A percentile compares a stretch with the other conserved stretches of the same genome.
Evolutionary conservation across 768 basidiomycete genomes (phyloP).

Genomic region (Sarcomyxa edulis): DNA sequence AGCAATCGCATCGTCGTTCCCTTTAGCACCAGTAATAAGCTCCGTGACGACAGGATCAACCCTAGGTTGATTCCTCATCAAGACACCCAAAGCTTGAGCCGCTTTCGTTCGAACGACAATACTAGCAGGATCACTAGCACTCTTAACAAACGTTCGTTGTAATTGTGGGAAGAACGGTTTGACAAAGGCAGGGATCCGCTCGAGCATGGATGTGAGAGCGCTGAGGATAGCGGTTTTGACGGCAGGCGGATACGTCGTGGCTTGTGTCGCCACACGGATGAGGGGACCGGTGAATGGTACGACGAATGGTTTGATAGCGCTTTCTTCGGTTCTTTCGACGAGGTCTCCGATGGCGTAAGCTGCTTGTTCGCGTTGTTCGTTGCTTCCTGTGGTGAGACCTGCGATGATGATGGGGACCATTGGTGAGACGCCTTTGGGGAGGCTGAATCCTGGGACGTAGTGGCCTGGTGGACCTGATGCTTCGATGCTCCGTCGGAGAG

Average conservation of each 20-base stretch:
- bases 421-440: conserved; percentile 78
- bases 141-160: conserved; percentile 95
- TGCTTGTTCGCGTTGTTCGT: conserved; percentile 92
- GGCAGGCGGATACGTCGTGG: conserved; percentile 83
- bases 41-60: conserved; percentile 96
- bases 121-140: conserved; percentile 75
- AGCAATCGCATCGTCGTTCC: conserved; percentile 64
- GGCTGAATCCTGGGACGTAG: conserved; percentile 80
- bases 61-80: conserved; percentile 88
- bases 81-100: conserved; percentile 76
- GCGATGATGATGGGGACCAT: conserved; percentile 85
- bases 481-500: conserved; percentile 86
- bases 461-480: conserved; percentile 72
- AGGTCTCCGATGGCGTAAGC: conserved; percentile 96
- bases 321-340: conserved; percentile 77
- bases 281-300: conserved; percentile 94
- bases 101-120: conserved; percentile 76
- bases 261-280: conserved; percentile 90
- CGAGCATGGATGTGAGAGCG: conserved; percentile 81
- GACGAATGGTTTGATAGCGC: conserved; percentile 89
- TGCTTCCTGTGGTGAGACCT: conserved; percentile 90
- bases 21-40: conserved; percentile 54
- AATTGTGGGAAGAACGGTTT: conserved; percentile 98
- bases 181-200: conserved; percentile 82
- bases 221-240: conserved; percentile 90